Base-by-base conservation (phyloP, 2,329 filamentous ascomycete genomes). In the Lecanoromycetidae sp. region DNA sequence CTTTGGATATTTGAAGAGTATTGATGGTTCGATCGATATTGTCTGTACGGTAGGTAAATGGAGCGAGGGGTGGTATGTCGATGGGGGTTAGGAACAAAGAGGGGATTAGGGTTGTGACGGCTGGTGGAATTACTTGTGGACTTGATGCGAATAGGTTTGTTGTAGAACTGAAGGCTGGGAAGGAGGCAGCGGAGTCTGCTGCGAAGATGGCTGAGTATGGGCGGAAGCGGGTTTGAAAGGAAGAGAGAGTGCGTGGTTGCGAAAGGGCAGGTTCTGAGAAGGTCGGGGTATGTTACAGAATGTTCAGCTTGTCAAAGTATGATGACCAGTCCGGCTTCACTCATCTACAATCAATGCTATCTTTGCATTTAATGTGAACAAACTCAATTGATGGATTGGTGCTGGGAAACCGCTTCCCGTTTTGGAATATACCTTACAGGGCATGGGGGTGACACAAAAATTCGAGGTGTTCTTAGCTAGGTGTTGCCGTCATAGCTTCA, bases 1-100 rank as follows among this genome's bases (percentile, higher is more conserved):
- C 36, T 3, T 44, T 59, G 6, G 55, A 60, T 7, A 23, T 8
- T 52, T 61, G 25, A 54, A 53, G 13, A 50, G 54, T 22, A 29
- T 33, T 6, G 46, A 49, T 35, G 10, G 9, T 26, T 36, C 29
- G 15, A 27, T 41, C 22, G 32, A 49, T 13, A 33, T 49, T n/a
- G 29, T 49, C 15, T 33, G 40, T 4, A 8, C 22, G 15, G 22
- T 20, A 13, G 34, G 33, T 15, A 26, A 22, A 25, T 13, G 27
- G 5, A 9, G 15, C 8, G 23, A 12, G 23, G 9, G 4, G 23
- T 20, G 46, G 13, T 49, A 45, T 44, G 33, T 44, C 7, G 46
- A 49, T 32, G 26, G 46, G 12, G 46, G 46, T 6, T n/a, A 20
- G n/a, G 26, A 49, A 38, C 17, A 27, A 25, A 23, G 23, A 49